Conservation (phyloP, 805 yeast genomes). For the Brettanomyces sp. region DNA sequence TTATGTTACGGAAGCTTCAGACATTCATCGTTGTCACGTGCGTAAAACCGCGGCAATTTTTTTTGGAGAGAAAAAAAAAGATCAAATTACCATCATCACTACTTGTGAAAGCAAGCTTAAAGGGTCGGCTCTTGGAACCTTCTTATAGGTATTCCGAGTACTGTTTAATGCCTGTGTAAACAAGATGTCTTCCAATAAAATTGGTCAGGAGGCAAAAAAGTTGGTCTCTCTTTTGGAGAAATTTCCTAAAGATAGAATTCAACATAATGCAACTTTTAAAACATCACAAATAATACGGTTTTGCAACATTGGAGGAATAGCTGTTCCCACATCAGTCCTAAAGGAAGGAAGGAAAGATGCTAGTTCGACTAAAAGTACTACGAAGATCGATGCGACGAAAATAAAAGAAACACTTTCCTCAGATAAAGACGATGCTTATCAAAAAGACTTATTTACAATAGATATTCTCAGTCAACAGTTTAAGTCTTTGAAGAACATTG, state of each 20-base stretch:
- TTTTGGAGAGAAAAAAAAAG: background rate
- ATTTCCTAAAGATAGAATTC: constrained; percentile 60
- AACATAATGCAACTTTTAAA: constrained; percentile 63
- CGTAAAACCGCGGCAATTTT: no score
- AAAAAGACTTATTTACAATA: constrained; percentile 41
- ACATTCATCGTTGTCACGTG: background rate
- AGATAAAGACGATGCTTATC: constrained; percentile 27
- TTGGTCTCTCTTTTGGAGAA: constrained; percentile 50
- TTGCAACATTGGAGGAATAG: constrained; percentile 40
- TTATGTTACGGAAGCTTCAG: background rate
- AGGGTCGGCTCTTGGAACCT: no score
- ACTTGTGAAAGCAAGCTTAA: no score
- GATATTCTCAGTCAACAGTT: constrained; percentile 44
- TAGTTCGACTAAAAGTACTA: constrained; percentile 15
- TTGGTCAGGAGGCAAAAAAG: constrained; percentile 31
- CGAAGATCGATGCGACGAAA: constrained; percentile 21
- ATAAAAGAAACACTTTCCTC: constrained; percentile 30
- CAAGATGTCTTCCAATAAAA: background rate
- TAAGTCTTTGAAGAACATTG: constrained; percentile 45
- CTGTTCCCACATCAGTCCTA: constrained; percentile 24
- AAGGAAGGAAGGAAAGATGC: constrained; percentile 28
- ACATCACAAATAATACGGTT: constrained; percentile 53
- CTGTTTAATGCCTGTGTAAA: background rate
- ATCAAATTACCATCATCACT: no score
- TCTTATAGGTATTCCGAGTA: no score